Evolutionary conservation across 257 asterid species (phyloP).

Genomic region (Nicotiana attenuata): DNA sequence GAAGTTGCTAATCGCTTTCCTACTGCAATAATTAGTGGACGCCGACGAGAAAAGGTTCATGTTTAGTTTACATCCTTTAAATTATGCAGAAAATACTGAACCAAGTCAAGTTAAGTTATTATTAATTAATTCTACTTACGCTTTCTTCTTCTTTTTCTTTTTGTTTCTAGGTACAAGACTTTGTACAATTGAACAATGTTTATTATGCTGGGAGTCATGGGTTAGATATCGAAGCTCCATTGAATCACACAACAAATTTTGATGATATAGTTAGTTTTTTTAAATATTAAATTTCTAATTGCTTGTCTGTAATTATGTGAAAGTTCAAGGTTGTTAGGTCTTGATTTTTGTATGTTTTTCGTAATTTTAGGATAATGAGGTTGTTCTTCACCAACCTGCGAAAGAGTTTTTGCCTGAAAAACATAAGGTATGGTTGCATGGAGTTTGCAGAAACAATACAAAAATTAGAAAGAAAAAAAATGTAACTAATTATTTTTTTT

Average conservation of each 20-base stretch:
- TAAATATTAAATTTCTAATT: not conserved
- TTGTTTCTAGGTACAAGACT: not conserved
- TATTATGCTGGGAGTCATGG: conserved; percentile 10
- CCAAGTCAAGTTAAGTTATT: not conserved
- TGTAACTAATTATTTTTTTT: too few species aligned
- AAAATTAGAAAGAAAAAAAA: not conserved
- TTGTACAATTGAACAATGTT: conserved; percentile 2
- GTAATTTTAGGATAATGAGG: not conserved
- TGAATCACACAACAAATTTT: not conserved
- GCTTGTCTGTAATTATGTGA: not conserved
- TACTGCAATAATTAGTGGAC: conserved; percentile 4
- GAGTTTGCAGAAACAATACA: not conserved
- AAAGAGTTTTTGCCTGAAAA: not conserved
- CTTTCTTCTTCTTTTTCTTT: too few species aligned
- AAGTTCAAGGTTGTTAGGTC: not conserved
- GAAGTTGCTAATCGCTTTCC: not conserved
- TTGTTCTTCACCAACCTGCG: not conserved
- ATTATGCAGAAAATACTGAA: not conserved
- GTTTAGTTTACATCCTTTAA: not conserved
- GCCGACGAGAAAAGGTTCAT: not conserved
- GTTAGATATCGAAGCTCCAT: not conserved
- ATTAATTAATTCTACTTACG: not conserved
- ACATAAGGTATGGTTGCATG: not conserved
- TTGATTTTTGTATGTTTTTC: not conserved
- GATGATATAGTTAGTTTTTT: not conserved